A percentile compares a stretch with the other conserved stretches of the same genome.
These are phyloP conservation scores for Cercospora beticola DNA, from an alignment of 2,329 filamentous ascomycete species.

Conservation along the genomic window DNA sequence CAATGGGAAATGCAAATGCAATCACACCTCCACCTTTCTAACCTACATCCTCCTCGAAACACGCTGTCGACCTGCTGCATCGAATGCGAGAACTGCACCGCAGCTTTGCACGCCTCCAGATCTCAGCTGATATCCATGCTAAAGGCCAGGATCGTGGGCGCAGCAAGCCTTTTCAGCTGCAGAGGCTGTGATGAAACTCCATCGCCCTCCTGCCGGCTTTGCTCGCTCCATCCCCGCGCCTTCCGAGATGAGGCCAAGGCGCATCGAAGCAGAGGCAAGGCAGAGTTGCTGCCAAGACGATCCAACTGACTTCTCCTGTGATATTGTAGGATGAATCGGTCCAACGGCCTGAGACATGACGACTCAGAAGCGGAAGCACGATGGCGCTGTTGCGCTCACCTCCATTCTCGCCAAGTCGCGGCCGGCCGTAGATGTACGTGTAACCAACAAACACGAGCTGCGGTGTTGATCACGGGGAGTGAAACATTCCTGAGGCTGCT, in stretches of 20 bases:
- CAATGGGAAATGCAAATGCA: too few relatives aligned
- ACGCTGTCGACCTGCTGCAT: not conserved
- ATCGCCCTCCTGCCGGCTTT: not conserved
- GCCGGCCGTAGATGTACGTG: not conserved
- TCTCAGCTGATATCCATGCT: not conserved
- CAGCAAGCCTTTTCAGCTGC: not conserved
- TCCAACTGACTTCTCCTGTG: not conserved
- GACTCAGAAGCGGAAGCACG: not conserved
- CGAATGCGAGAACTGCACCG: not conserved
- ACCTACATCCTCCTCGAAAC: not conserved
- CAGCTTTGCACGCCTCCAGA: not conserved
- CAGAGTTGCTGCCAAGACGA: not conserved
- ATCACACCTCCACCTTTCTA: not conserved
- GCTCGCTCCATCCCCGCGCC: not conserved
- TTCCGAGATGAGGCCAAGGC: conserved; percentile 7
- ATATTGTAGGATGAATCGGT: not conserved
- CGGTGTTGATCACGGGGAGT: conserved; percentile 4
- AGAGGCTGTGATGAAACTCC: not conserved
- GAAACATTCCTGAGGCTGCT: conserved; percentile 11
- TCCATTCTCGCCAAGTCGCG: conserved; percentile 6
- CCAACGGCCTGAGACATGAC: conserved; percentile 3
- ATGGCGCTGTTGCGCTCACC: not conserved
- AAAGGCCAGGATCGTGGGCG: not conserved
- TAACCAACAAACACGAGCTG: conserved; percentile 3
- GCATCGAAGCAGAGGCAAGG: not conserved